Evolutionary conservation across 106 monocot species (phyloP), one percentile per base, ranked within the genome.

Genomic region (Platanthera zijinensis): DNA sequence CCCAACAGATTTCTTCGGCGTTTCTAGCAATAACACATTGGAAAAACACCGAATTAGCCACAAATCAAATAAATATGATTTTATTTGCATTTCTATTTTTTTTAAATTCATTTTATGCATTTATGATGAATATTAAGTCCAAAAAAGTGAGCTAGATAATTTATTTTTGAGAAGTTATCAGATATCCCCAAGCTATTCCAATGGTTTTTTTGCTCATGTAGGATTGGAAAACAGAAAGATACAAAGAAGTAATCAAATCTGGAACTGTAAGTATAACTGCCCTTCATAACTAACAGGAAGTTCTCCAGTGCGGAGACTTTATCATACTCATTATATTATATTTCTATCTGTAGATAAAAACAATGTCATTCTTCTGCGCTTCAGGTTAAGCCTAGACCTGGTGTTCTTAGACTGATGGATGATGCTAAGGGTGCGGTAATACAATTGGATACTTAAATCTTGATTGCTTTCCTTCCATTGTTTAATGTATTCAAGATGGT

Each of bases 151-250:
- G n/a, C n/a, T n/a, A n/a, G n/a, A n/a, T n/a, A n/a, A n/a, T n/a
- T n/a, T n/a, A n/a, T n/a, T n/a, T n/a, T n/a, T n/a, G n/a, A n/a
- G n/a, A n/a, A n/a, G n/a, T n/a, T n/a, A n/a, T n/a, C n/a, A n/a
- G n/a, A n/a, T n/a, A n/a, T n/a, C n/a, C 0, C 52, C 61, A n/a
- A 19, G 10, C 64, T 39, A 30, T 45, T 53, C 0, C 77, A 52
- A 78, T 72, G 69, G 17, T 74, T 4, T 69, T 28, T 5, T 48
- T 14, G 21, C n/a, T 67, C 19, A 48, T 87, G 81, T 67, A 97
- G 97, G 97, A 91, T 45, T 97, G 97, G 97, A 97, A 97, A 80
- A 97, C 97, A 50, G 92, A 93, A 67, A 94, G 94, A 72, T 97
- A 97, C 80, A 92, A 97, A 81, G 93, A 88, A 49, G 94, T 97